These are phyloP conservation scores for Trypanosoma cruzi DNA, from an alignment of 208 protist genomes.

Conservation along the genomic window DNA sequence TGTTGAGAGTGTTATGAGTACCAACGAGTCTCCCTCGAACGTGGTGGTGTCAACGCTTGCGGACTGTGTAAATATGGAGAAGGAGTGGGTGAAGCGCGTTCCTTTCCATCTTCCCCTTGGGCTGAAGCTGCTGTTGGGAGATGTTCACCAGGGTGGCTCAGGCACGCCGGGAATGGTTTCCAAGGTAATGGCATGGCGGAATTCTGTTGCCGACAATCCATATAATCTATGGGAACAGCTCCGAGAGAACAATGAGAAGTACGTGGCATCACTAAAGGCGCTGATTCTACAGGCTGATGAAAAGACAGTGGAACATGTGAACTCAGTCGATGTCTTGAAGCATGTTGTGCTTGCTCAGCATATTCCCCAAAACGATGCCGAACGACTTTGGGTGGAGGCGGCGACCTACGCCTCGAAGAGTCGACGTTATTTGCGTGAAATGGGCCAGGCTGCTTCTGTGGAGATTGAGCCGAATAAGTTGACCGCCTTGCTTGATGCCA, in stretches of 20 bases:
- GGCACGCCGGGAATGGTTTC: constrained; percentile 95
- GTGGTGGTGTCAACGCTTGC: constrained; percentile 45
- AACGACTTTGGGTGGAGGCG: constrained; percentile 48
- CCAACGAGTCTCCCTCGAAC: constrained; percentile 34
- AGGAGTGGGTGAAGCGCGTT: constrained; percentile 67
- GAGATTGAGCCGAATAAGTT: constrained; percentile 90
- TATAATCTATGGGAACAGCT: constrained; percentile 79
- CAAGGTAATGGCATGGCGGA: constrained; percentile 92
- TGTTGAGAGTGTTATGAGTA: constrained; percentile 60
- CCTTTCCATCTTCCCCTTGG: constrained; percentile 79
- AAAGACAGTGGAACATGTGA: constrained; percentile 5
- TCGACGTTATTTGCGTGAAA: constrained; percentile 60
- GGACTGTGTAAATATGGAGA: constrained; percentile 47
- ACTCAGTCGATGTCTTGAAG: constrained; percentile 18
- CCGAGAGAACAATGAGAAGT: constrained; percentile 63
- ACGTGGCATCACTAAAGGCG: constrained; percentile 53
- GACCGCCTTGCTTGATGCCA: constrained; percentile 82
- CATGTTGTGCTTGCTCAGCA: constrained; percentile 29
- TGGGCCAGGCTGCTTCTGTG: constrained; percentile 82
- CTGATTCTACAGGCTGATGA: constrained; percentile 38
- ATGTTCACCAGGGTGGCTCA: constrained; percentile 90
- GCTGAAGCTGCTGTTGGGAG: constrained; percentile 88
- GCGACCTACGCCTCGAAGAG: constrained; percentile 41
- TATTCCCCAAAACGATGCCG: constrained; percentile 22
- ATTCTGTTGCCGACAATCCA: constrained; percentile 35